Evolutionary conservation across 2,329 filamentous ascomycete species (phyloP).

Genomic region (Fusarium sp.): DNA sequence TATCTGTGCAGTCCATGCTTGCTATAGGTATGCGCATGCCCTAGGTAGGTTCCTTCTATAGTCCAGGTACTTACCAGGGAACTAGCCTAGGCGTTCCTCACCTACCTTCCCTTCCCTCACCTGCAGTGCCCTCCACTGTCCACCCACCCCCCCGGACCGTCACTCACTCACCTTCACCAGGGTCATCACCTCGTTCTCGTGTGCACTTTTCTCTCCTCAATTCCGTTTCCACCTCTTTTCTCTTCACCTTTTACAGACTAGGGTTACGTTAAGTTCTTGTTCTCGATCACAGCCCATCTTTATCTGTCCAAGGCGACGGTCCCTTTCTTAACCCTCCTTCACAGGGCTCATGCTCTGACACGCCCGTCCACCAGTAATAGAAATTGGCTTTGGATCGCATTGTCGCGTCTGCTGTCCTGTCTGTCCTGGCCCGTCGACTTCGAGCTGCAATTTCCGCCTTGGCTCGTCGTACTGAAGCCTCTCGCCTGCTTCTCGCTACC

Average conservation of each 20-base stretch:
- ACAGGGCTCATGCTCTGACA: conserved; percentile 35
- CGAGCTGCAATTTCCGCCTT: conserved; percentile 9
- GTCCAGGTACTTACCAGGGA: background rate
- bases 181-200: conserved; percentile 18
- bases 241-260: conserved; percentile 7
- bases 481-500: conserved; percentile 5
- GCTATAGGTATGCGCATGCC: background rate
- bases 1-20: background rate
- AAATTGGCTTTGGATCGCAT: conserved; percentile 4
- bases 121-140: conserved; percentile 2
- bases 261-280: conserved; percentile 2
- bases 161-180: conserved; percentile 18
- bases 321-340: background rate
- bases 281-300: conserved; percentile 11
- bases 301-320: background rate
- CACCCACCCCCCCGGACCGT: background rate
- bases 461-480: conserved; percentile 12
- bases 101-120: conserved; percentile 24
- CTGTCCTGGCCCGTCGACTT: background rate
- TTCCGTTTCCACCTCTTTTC: conserved; percentile 25
- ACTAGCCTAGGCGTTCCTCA: conserved; percentile 2
- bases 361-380: conserved; percentile 5
- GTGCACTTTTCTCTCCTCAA: conserved; percentile 34
- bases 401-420: conserved; percentile 14
- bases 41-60: background rate